Evolutionary conservation across 164 flowering plant genomes (phyloP), one percentile per base, ranked within the genome.

Genomic region (Sextonia rubra): DNA sequence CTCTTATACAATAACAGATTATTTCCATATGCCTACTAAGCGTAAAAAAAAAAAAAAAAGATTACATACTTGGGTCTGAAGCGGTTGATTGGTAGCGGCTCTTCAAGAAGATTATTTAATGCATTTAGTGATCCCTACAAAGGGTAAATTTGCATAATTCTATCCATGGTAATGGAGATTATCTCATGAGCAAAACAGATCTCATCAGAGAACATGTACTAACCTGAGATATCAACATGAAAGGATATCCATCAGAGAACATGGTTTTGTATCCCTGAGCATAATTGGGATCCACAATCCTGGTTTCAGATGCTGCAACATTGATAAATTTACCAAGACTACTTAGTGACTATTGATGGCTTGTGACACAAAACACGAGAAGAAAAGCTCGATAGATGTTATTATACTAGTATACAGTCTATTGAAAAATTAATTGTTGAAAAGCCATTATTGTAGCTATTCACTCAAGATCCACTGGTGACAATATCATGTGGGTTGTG

Each of bases 1-100:
- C 44, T 37, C 44, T 37, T 37, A 37, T 37, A 7, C 44, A 37
- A 37, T 20, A 17, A 52, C 4, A 52, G 58, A 52, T 52, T 52
- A 20, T 52, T 15, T 52, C 17, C 58, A 52, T 15, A 15, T 17
- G 58, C 58, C 17, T 22, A 18, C 18, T 56, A 61, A 23, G 9
- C 9, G 5, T 56, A 69, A 52, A 64, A 69, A 15, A 60, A 5
- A 27, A 26, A 26, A 14, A 22, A 75, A 49, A 61, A 0, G 32
- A 17, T 27, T 3, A 70, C 79, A 23, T 87, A 92, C 99, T 94
- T 94, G 83, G 99, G 93, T 81, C 99, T 83, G 78, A 92, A 94
- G 49, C 99, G 98, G 77, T 92, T 90, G 47, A 92, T 76, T 44
- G 91, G 80, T 29, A 94, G 17, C 5, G 97, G 92, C 76, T 88